Evolutionary conservation across 2,329 filamentous ascomycete species (phyloP).

Genomic region (Sclerotinia glacialis): DNA sequence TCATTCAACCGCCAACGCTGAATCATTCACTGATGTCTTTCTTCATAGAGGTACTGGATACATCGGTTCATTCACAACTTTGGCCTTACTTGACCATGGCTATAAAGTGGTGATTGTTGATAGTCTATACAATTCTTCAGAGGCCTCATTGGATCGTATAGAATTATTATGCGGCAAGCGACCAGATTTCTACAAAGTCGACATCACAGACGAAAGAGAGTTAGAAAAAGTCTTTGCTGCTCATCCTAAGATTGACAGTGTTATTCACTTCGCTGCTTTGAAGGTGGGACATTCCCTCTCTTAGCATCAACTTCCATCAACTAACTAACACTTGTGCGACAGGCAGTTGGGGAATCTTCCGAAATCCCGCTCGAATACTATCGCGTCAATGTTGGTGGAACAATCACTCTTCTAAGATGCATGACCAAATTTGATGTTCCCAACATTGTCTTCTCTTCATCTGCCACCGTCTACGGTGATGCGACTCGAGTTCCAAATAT

Average conservation of each 20-base stretch:
- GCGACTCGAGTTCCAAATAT: constrained; percentile 94
- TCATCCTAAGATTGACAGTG: constrained; percentile 92
- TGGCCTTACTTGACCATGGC: constrained; percentile 86
- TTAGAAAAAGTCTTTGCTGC: constrained; percentile 85
- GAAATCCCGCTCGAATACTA: constrained; percentile 98
- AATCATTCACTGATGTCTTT: constrained; percentile 30
- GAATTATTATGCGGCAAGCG: constrained; percentile 89
- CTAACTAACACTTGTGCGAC: constrained; percentile 24
- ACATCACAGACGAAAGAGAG: constrained; percentile 80
- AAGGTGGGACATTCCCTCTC: constrained; percentile 60
- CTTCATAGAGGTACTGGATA: constrained; percentile 80
- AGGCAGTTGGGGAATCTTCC: constrained; percentile 94
- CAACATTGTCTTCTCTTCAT: constrained; percentile 98
- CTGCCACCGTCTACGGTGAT: constrained; percentile 96
- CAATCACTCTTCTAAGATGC: constrained; percentile 77
- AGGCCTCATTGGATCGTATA: constrained; percentile 89
- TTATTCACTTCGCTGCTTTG: constrained; percentile 97
- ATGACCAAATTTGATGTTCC: constrained; percentile 89
- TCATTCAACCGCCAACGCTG: not conserved
- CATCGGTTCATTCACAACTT: constrained; percentile 95
- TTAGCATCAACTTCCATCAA: not conserved
- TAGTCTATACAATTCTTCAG: constrained; percentile 94
- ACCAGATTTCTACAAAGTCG: constrained; percentile 78
- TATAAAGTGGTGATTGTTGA: constrained; percentile 97
- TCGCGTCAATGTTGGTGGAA: constrained; percentile 91